These are phyloP conservation scores for Bruguiera sexangula DNA, from an alignment of 345 rosid genomes.

Conservation along the genomic window DNA sequence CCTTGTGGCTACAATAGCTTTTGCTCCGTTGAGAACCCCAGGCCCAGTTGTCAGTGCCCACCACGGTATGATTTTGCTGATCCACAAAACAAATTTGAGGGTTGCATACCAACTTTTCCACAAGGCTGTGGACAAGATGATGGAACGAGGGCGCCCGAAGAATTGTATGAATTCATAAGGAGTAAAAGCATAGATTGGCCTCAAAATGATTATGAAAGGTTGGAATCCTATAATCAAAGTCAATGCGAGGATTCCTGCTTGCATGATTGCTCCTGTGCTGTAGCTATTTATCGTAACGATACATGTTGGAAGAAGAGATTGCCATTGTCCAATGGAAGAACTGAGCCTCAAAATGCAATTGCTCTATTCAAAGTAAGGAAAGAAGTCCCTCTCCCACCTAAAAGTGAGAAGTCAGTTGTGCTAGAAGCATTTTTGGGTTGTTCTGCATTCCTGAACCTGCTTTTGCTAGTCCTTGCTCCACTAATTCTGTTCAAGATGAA, in stretches of 20 bases:
- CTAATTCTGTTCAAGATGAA: too few relatives aligned
- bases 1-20: constrained; percentile 16
- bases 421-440: background rate
- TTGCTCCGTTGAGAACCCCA: too few relatives aligned
- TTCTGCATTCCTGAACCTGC: background rate
- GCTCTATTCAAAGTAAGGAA: constrained; percentile 20
- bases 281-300: constrained; percentile 1
- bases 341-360: background rate
- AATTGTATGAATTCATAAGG: constrained; percentile 1
- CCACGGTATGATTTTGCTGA: too few relatives aligned
- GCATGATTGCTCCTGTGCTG: constrained; percentile 16
- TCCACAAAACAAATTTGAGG: too few relatives aligned
- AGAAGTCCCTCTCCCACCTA: background rate
- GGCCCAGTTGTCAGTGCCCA: too few relatives aligned
- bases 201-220: constrained; percentile 16
- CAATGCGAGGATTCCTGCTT: constrained; percentile 16
- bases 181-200: constrained; percentile 7
- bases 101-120: too few relatives aligned
- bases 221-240: background rate
- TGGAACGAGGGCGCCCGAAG: background rate
- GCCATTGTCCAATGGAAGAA: constrained; percentile 22
- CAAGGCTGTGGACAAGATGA: background rate
- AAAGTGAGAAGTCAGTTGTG: background rate
- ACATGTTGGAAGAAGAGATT: constrained; percentile 19
- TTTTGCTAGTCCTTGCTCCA: constrained; percentile 5